phyloP scores from a whole-genome alignment of 192 early-diverging fungal species.

The Haplosporangium gracile region DNA sequence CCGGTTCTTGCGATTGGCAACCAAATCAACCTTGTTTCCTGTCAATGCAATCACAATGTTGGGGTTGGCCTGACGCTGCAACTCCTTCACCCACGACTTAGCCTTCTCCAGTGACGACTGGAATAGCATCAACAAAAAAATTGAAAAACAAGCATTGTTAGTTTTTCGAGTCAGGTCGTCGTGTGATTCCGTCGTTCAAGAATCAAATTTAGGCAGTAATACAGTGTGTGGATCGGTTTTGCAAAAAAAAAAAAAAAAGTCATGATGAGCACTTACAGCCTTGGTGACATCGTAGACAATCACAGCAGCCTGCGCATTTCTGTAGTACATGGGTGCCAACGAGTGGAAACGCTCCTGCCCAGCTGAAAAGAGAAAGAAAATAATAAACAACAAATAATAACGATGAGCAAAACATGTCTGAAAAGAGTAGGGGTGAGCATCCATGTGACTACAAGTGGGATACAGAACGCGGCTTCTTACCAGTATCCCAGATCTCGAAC shows the following conservation, averaged over 20 bases:
- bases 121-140: conserved; percentile 1
- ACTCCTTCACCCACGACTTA: conserved; percentile 95
- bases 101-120: conserved; percentile 91
- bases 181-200: not conserved
- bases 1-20: conserved; percentile 30
- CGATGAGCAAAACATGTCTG: too few species aligned
- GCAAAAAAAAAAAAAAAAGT: not conserved
- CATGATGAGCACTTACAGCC: conserved; percentile 57
- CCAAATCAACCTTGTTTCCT: conserved; percentile 96
- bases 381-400: not conserved
- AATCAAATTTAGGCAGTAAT: not conserved
- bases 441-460: not conserved
- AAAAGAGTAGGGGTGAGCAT: not conserved
- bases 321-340: conserved; percentile 97
- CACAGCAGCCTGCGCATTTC: conserved; percentile 96
- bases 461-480: not conserved
- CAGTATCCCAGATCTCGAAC: conserved; percentile 91
- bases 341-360: conserved; percentile 99
- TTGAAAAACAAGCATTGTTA: not conserved
- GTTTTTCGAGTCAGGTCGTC: not conserved
- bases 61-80: conserved; percentile 96
- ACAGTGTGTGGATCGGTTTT: not conserved
- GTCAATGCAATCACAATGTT: conserved; percentile 97
- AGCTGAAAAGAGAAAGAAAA: conserved; percentile 56
- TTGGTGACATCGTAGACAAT: conserved; percentile 98